A percentile compares a stretch with the other conserved stretches of the same genome.
Evolutionary conservation across 176 grass and related monocot genomes (phyloP).

Genomic region (Musa troglodytarum): DNA sequence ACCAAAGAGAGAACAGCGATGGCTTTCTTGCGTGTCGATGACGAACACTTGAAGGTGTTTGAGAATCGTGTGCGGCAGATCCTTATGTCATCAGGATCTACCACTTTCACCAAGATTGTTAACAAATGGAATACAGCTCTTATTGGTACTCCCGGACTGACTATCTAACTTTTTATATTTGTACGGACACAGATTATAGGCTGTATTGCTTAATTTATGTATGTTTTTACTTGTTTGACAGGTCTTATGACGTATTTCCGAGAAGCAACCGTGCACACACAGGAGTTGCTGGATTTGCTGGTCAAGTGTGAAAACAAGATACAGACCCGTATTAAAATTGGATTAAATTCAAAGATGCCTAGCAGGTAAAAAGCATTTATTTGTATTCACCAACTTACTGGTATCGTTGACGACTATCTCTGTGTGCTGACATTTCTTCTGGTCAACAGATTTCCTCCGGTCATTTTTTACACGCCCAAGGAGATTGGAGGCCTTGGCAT

Average conservation of each 20-base stretch:
- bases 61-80: slow-evolving; percentile 98
- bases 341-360: slow-evolving; percentile 96
- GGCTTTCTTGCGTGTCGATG: slow-evolving; percentile 89
- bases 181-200: too few relatives aligned
- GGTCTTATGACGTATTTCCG: slow-evolving; percentile 98
- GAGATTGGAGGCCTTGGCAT: slow-evolving; percentile 97
- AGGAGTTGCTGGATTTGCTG: slow-evolving; percentile 90
- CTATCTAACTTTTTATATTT: not conserved
- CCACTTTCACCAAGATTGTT: slow-evolving; percentile 97
- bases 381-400: too few relatives aligned
- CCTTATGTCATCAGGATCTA: slow-evolving; percentile 97
- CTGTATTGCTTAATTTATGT: not conserved
- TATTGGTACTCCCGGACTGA: slow-evolving; percentile 28
- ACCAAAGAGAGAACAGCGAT: slow-evolving; percentile 99
- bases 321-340: slow-evolving; percentile 97
- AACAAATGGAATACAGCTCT: slow-evolving; percentile 99
- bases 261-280: slow-evolving; percentile 95
- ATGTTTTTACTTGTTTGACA: not conserved
- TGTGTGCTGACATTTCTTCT: too few relatives aligned
- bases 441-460: slow-evolving; percentile 58
- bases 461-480: slow-evolving; percentile 98
- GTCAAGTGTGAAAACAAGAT: slow-evolving; percentile 99
- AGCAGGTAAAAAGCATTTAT: slow-evolving; percentile 32
- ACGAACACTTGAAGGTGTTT: slow-evolving; percentile 98
- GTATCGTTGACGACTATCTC: too few relatives aligned